A percentile compares a stretch with the other conserved stretches of the same genome.
Evolutionary conservation across 192 early-diverging fungal genomes (phyloP).

Genomic region (Backusella liffmaniae): DNA sequence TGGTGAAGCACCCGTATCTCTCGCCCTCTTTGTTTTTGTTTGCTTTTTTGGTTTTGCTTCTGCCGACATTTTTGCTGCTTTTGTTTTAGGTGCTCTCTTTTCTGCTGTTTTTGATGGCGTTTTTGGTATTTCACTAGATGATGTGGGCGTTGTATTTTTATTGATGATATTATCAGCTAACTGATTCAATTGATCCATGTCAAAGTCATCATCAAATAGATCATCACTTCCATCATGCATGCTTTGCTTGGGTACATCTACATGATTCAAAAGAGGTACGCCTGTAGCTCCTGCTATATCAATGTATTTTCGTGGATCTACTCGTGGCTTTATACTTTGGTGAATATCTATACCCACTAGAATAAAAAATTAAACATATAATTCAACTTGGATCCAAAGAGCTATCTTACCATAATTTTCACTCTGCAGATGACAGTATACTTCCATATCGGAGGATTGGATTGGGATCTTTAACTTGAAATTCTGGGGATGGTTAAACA

Average conservation of each 20-base stretch:
- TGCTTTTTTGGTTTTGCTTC: neutral
- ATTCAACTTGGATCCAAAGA: neutral
- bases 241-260: neutral
- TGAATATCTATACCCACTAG: slow-evolving; percentile 31
- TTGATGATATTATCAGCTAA: neutral
- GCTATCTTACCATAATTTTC: slow-evolving; percentile 30
- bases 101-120: neutral
- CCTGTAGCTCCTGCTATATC: neutral
- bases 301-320: slow-evolving; percentile 16
- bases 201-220: neutral
- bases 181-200: neutral
- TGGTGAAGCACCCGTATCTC: neutral
- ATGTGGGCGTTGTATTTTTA: neutral
- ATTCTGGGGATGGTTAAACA: slow-evolving; percentile 5
- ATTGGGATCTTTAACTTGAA: slow-evolving; percentile 24
- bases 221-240: neutral
- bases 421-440: slow-evolving; percentile 25
- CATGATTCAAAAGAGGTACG: neutral
- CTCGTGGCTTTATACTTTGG: slow-evolving; percentile 10
- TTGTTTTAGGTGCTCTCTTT: neutral
- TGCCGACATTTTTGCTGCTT: neutral
- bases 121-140: neutral
- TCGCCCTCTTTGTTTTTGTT: neutral
- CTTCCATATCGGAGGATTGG: neutral
- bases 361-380: neutral